These are phyloP conservation scores for Leishmania arabica DNA, from an alignment of 208 protist species.

Conservation along the genomic window DNA sequence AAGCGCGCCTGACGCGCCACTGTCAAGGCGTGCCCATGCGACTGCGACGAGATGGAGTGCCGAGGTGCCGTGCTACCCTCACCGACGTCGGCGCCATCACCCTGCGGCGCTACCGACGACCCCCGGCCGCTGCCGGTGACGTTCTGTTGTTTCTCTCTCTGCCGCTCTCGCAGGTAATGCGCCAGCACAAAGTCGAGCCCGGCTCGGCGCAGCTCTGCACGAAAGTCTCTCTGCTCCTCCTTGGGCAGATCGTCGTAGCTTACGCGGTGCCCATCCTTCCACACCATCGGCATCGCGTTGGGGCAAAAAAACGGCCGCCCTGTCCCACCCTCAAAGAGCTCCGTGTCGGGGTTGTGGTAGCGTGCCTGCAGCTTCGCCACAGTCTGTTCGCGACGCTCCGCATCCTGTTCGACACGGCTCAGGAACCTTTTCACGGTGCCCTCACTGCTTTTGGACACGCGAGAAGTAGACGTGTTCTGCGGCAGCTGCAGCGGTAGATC, in stretches of 20 bases:
- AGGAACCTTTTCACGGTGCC: conserved; percentile 29
- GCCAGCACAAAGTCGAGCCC: conserved; percentile 43
- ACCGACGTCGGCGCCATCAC: background rate
- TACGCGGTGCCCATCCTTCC: conserved; percentile 49
- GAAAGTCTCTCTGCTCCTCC: conserved; percentile 42
- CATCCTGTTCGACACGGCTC: conserved; percentile 40
- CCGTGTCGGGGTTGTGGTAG: conserved; percentile 34
- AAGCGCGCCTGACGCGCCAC: conserved; percentile 19
- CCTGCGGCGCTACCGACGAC: background rate
- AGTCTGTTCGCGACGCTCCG: conserved; percentile 34
- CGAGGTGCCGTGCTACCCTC: background rate
- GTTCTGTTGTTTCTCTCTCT: conserved; percentile 13
- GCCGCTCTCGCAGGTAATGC: conserved; percentile 28
- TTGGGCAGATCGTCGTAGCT: conserved; percentile 42
- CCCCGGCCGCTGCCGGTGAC: background rate
- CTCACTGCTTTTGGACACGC: conserved; percentile 5
- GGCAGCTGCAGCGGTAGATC: background rate
- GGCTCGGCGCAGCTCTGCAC: conserved; percentile 29
- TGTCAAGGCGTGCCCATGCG: background rate
- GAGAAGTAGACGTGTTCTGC: background rate
- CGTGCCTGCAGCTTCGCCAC: conserved; percentile 33
- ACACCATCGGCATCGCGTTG: conserved; percentile 60
- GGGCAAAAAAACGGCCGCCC: conserved; percentile 65
- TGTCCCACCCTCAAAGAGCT: conserved; percentile 38
- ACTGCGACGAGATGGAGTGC: background rate